Evolutionary conservation across 2,329 filamentous ascomycete species (phyloP).

Genomic region (Ophiostoma sp.): DNA sequence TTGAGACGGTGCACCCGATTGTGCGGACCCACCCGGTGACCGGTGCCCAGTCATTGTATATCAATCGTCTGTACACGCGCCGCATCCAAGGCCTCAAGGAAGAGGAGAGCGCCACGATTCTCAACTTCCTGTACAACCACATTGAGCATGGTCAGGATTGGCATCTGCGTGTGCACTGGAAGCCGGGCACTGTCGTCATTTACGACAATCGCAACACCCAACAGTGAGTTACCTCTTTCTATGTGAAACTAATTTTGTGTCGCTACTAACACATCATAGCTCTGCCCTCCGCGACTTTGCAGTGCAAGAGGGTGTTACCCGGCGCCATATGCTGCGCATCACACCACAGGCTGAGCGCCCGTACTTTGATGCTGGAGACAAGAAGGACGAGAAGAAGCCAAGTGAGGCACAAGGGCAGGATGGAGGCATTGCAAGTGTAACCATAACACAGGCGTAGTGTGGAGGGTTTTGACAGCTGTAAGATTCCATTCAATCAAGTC

Average conservation of each 20-base stretch:
- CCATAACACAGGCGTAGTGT: background rate
- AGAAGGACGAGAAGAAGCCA: background rate
- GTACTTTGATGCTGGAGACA: slow-evolving; percentile 23
- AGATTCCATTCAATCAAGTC: too few species aligned
- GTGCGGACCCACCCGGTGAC: slow-evolving; percentile 50
- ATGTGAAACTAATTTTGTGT: too few species aligned
- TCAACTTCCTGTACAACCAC: slow-evolving; percentile 48
- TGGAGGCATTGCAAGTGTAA: background rate
- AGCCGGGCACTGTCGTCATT: slow-evolving; percentile 47
- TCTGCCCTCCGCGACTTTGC: slow-evolving; percentile 32
- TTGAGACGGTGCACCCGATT: slow-evolving; percentile 48
- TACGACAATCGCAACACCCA: slow-evolving; percentile 36
- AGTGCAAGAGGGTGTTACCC: slow-evolving; percentile 26
- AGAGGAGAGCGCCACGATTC: slow-evolving; percentile 35
- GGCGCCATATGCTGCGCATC: slow-evolving; percentile 36
- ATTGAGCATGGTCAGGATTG: slow-evolving; percentile 50
- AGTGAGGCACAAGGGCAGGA: background rate
- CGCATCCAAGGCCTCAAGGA: slow-evolving; percentile 80
- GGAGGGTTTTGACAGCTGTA: too few species aligned
- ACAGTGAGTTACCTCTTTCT: slow-evolving; percentile 21
- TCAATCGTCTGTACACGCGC: slow-evolving; percentile 59
- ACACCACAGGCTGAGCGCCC: slow-evolving; percentile 39
- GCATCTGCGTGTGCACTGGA: slow-evolving; percentile 49
- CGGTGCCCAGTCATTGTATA: slow-evolving; percentile 44
- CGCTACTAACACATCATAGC: background rate